Evolutionary conservation across 2,329 filamentous ascomycete genomes (phyloP).

Genomic region (Paradendryphiella salina): DNA sequence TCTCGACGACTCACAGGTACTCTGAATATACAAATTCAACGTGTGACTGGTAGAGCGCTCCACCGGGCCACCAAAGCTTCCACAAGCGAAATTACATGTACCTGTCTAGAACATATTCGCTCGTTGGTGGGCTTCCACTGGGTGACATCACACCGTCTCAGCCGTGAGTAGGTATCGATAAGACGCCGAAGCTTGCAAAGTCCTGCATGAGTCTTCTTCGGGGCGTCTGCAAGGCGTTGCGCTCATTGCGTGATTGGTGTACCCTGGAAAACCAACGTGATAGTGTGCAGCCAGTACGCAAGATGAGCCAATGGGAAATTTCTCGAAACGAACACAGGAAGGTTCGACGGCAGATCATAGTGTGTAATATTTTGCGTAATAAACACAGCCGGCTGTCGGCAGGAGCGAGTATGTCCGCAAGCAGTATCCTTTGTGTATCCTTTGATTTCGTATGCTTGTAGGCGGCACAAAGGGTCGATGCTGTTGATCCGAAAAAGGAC

Average conservation of each 20-base stretch:
- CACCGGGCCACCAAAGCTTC: slow-evolving; percentile 3
- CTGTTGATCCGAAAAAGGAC: background rate
- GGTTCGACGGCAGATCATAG: background rate
- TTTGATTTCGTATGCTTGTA: background rate
- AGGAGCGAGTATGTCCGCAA: background rate
- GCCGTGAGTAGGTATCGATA: slow-evolving; percentile 17
- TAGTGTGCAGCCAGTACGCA: slow-evolving; percentile 1
- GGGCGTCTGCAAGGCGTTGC: slow-evolving; percentile 4
- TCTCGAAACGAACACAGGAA: background rate
- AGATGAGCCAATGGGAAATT: slow-evolving; percentile 9
- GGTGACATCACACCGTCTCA: slow-evolving; percentile 9
- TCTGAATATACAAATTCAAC: background rate
- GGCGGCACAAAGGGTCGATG: background rate
- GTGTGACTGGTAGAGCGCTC: background rate
- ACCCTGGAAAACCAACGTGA: background rate
- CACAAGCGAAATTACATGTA: slow-evolving; percentile 13
- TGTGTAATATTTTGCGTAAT: slow-evolving; percentile 2
- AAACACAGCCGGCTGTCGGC: background rate
- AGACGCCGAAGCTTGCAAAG: slow-evolving; percentile 6
- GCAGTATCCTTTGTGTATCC: slow-evolving; percentile 2
- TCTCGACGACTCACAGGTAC: background rate
- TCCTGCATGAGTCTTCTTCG: slow-evolving; percentile 2
- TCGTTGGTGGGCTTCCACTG: slow-evolving; percentile 1
- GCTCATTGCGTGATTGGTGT: slow-evolving; percentile 12
- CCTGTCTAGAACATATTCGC: slow-evolving; percentile 8